These are phyloP conservation scores for Leptographium galeiforme DNA, from an alignment of 2,329 filamentous ascomycete species.

Conservation along the genomic window DNA sequence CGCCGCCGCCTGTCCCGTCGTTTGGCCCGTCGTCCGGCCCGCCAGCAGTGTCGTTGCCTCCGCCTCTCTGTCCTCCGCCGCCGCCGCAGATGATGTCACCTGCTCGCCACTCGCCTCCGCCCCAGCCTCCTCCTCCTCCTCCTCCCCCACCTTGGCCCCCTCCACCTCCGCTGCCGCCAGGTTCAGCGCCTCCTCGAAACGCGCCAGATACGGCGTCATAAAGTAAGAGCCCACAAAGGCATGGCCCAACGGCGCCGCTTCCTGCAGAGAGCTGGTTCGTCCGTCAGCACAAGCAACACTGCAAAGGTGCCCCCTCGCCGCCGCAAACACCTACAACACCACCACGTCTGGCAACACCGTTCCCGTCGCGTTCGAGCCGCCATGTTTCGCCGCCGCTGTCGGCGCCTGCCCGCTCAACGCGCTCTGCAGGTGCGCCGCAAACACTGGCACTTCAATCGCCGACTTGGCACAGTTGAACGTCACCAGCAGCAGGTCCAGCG, in stretches of 20 bases:
- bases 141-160: slow-evolving; percentile 2
- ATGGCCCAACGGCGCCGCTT: slow-evolving; percentile 72
- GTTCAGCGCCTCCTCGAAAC: slow-evolving; percentile 58
- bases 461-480: slow-evolving; percentile 82
- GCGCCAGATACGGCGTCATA: slow-evolving; percentile 60
- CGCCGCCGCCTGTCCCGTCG: neutral
- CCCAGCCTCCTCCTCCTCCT: neutral
- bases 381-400: too few relatives aligned
- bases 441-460: slow-evolving; percentile 53
- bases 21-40: neutral
- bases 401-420: slow-evolving; percentile 28
- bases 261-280: slow-evolving; percentile 61
- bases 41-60: neutral
- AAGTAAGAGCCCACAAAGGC: slow-evolving; percentile 77
- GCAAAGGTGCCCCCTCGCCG: neutral
- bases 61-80: neutral
- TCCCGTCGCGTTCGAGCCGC: neutral
- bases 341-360: slow-evolving; percentile 38
- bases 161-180: slow-evolving; percentile 41
- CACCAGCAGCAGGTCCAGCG: slow-evolving; percentile 60
- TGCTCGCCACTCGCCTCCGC: neutral
- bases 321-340: slow-evolving; percentile 35
- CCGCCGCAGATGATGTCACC: neutral
- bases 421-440: slow-evolving; percentile 56
- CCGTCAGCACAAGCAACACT: neutral